These are phyloP conservation scores for Aspergillus bridgeri DNA, from an alignment of 495 filamentous ascomycete species.

Conservation along the genomic window DNA sequence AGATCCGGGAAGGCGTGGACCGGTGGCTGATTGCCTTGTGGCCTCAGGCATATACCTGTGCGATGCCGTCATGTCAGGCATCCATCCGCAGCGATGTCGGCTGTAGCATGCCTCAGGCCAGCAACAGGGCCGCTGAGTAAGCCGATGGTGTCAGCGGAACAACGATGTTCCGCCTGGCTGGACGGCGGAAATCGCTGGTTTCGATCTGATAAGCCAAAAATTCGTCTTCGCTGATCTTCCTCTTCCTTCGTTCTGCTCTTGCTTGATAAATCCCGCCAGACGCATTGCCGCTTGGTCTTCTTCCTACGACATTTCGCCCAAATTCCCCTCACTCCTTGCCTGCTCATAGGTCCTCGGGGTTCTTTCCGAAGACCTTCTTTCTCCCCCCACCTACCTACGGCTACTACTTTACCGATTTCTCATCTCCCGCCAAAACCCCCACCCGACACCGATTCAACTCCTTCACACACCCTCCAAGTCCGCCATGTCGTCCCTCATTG, in stretches of 20 bases:
- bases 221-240: not conserved
- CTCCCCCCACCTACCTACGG: no score
- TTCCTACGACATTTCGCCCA: not conserved
- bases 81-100: not conserved
- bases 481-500: slow-evolving; percentile 67
- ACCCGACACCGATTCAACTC: slow-evolving; percentile 3
- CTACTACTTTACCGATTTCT: slow-evolving; percentile 4
- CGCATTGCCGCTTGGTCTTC: not conserved
- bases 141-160: slow-evolving; percentile 6
- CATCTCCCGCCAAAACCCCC: slow-evolving; percentile 1
- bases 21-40: not conserved
- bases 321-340: not conserved
- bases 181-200: slow-evolving; percentile 4
- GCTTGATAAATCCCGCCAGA: not conserved
- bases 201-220: slow-evolving; percentile 12
- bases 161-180: not conserved
- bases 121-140: not conserved
- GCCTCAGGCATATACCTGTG: not conserved
- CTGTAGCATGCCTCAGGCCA: no score
- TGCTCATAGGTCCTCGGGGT: not conserved
- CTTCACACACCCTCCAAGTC: slow-evolving; percentile 13
- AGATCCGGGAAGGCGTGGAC: not conserved
- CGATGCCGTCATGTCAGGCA: not conserved
- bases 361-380: not conserved
- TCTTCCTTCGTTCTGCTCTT: not conserved